Conservation (phyloP, 257 asterid genomes). For the Coffea canephora region DNA sequence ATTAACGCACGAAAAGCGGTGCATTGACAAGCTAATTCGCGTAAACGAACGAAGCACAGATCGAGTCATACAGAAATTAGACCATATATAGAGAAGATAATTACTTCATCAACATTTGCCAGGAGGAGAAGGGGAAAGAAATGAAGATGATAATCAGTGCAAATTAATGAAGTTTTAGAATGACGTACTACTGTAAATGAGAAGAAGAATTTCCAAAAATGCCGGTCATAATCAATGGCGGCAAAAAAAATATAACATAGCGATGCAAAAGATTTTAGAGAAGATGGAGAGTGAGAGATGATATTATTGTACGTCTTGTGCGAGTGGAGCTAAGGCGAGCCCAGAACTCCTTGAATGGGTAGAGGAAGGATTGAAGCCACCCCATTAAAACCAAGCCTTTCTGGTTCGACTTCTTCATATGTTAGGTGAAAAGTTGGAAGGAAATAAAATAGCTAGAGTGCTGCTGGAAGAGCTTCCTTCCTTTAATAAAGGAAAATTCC, state of each 20-base stretch:
- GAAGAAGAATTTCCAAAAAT: background rate
- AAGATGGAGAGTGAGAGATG: background rate
- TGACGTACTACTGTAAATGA: background rate
- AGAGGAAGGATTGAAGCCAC: slow-evolving; percentile 48
- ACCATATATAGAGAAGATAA: too few relatives aligned
- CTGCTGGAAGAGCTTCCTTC: background rate
- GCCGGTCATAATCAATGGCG: background rate
- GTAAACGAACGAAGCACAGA: too few relatives aligned
- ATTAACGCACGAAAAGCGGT: background rate
- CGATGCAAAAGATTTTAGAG: background rate
- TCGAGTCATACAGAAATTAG: too few relatives aligned
- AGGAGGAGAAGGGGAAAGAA: background rate
- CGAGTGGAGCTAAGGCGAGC: slow-evolving; percentile 33
- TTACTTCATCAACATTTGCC: too few relatives aligned
- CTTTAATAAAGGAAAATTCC: slow-evolving; percentile 2
- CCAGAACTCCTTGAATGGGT: slow-evolving; percentile 55
- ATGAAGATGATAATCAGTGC: background rate
- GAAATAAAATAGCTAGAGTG: slow-evolving; percentile 8
- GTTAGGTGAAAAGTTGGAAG: slow-evolving; percentile 26
- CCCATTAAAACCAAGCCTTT: slow-evolving; percentile 35
- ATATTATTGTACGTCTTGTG: slow-evolving; percentile 28
- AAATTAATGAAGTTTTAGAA: too few relatives aligned
- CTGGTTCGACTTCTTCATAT: background rate
- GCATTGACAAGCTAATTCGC: too few relatives aligned
- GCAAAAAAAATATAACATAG: too few relatives aligned